Evolutionary conservation across 306 rosid species (phyloP), one percentile per base, ranked within the genome.

Genomic region (Acacia acuminata): DNA sequence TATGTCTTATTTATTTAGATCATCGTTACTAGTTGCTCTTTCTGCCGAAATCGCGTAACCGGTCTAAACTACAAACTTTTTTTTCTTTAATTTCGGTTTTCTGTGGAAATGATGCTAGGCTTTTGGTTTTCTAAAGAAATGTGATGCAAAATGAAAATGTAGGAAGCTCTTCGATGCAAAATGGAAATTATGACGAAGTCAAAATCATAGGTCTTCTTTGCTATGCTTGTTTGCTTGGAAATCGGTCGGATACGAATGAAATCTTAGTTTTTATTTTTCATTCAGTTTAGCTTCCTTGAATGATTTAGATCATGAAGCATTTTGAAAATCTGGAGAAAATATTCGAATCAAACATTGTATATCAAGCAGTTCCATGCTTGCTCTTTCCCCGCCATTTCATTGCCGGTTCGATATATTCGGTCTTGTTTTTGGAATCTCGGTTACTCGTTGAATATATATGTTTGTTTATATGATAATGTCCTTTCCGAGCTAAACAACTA

Each of bases 401-500:
- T 44, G 55, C 22, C 22, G 56, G 75, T 75, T 84, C 22, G 14
- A 65, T 71, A 79, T 71, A 69, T 75, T 61, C 67, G 76, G 68
- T 50, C 1, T 60, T 81, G 13, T 65, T 34, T 44, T 84, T 67
- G 34, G 38, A 81, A 43, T 63, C 77, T 61, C 30, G 58, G 48
- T 60, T 30, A 12, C 16, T 69, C 60, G 73, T 38, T 85, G 83
- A 72, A 34, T 82, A 22, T 60, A 79, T 16, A 43, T 42, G 44
- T 72, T 58, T n/a, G 22, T 64, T 43, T 36, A 3, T 67, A 73
- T 76, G 73, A 36, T 34, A 71, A 73, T 81, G 66, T 72, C 84
- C 44, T 85, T 87, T 84, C 97, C 93, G 83, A 94, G 89, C 89
- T 50, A 55, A 80, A 78, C 71, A 82, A 81, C 85, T 75, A 73